Evolutionary conservation across 75 land plant species (phyloP).

Genomic region (Pinus taeda): DNA sequence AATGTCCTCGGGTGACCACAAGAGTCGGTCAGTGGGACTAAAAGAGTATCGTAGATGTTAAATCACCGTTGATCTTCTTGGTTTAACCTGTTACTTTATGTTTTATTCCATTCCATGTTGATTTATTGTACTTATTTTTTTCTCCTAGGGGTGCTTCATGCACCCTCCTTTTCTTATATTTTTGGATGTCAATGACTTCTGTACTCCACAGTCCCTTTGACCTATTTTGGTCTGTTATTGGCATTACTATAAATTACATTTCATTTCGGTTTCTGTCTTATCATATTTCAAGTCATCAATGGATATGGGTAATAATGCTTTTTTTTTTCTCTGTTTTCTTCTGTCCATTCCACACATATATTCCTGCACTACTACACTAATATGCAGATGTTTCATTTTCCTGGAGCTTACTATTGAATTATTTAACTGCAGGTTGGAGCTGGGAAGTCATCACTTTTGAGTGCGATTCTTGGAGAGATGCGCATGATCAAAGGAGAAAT

Average conservation of each 20-base stretch:
- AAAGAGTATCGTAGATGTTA: not conserved
- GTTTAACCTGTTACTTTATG: too few species aligned
- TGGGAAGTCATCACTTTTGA: constrained; percentile 83
- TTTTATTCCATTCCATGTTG: too few species aligned
- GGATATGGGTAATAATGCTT: too few species aligned
- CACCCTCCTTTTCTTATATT: too few species aligned
- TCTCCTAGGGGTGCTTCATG: too few species aligned
- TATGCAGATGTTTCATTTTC: not conserved
- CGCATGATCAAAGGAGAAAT: constrained; percentile 21
- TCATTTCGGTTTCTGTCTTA: not conserved
- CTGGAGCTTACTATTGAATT: not conserved
- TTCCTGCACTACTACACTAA: not conserved
- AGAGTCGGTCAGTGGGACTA: too few species aligned
- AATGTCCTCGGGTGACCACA: too few species aligned
- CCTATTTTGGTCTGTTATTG: too few species aligned
- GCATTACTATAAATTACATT: not conserved
- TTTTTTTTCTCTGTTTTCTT: not conserved
- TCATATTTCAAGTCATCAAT: not conserved
- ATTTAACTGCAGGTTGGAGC: constrained; percentile 62
- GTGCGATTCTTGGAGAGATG: constrained; percentile 79
- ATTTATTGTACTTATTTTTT: too few species aligned
- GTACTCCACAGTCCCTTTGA: too few species aligned
- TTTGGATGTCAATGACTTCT: too few species aligned
- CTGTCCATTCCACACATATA: not conserved
- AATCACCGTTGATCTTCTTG: not conserved